Evolutionary conservation across 495 filamentous ascomycete species (phyloP), one percentile per base, ranked within the genome.

Genomic region (Polyplosphaeria fusca): DNA sequence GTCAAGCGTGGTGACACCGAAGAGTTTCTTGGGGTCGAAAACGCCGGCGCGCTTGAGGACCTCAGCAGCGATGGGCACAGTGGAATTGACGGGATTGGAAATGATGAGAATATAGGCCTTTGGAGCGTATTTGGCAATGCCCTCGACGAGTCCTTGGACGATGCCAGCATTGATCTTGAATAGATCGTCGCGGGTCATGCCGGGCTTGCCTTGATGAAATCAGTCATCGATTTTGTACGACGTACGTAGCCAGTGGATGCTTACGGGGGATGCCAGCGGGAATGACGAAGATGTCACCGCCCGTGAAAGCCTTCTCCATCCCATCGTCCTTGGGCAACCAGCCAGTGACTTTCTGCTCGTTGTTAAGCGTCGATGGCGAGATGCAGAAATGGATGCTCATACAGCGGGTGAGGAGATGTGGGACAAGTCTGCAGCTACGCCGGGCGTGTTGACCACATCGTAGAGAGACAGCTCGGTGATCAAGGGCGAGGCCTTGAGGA

Each of bases 41-140:
- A 95, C 89, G 57, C 85, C 85, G 72, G 91, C 88, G 56, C 79
- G 79, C 82, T 95, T 97, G 71, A 98, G 84, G 49, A 95, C 83
- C 77, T 98, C 93, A 48, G 93, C 93, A 40, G 94, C 89, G 71
- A 98, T 96, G 46, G 94, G 93, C 54, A 98, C 94, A 30, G 94
- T 98, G 20, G 88, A 94, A 86, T 98, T 98, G 73, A 98, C 93
- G 28, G 93, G 93, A 81, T 98, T 98, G 60, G 93, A 97, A 74
- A 98, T 98, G 78, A 98, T 83, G 44, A 97, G 82, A 69, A 91
- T 82, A 74, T 85, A 96, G 32, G 93, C 93, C 66, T 95, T 92
- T 64, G 93, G 93, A 70, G 82, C 82, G 65, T 83, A 79, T 70
- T 96, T 84, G 56, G 93, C 92, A 61, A 91, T 83, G 26, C 88